Conservation (phyloP, 495 filamentous ascomycete genomes). For the Aspergillus biplanus region DNA sequence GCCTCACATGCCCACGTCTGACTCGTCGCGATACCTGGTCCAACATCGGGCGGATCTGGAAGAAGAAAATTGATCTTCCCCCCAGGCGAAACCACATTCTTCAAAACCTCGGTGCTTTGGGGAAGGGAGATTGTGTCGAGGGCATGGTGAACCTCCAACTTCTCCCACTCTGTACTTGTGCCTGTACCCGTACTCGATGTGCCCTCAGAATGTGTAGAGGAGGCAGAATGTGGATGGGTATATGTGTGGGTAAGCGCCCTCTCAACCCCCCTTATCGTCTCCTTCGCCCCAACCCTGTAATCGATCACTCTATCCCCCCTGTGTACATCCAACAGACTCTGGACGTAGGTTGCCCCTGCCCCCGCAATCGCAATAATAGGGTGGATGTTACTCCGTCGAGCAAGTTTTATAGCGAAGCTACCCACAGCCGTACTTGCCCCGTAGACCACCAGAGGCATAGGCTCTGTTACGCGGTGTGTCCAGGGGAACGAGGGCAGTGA, state of each 20-base stretch:
- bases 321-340: conserved; percentile 57
- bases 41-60: conserved; percentile 35
- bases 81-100: conserved; percentile 26
- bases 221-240: background rate
- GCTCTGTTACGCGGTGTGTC: conserved; percentile 39
- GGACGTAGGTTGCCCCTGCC: conserved; percentile 53
- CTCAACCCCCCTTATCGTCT: conserved; percentile 24
- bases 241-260: conserved; percentile 19
- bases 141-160: conserved; percentile 43
- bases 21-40: conserved; percentile 10
- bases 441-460: conserved; percentile 63
- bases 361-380: conserved; percentile 70
- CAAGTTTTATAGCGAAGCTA: conserved; percentile 68
- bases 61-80: conserved; percentile 62
- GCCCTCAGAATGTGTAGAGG: too few species aligned
- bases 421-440: conserved; percentile 69
- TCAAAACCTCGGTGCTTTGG: conserved; percentile 40
- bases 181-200: too few species aligned
- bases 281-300: conserved; percentile 54
- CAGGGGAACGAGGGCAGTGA: conserved; percentile 62
- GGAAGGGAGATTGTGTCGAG: conserved; percentile 65
- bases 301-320: conserved; percentile 72
- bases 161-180: too few species aligned
- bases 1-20: conserved; percentile 30
- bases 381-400: conserved; percentile 65